Conservation (phyloP, 768 basidiomycete genomes). For the Pleurotus tuber-regium region DNA sequence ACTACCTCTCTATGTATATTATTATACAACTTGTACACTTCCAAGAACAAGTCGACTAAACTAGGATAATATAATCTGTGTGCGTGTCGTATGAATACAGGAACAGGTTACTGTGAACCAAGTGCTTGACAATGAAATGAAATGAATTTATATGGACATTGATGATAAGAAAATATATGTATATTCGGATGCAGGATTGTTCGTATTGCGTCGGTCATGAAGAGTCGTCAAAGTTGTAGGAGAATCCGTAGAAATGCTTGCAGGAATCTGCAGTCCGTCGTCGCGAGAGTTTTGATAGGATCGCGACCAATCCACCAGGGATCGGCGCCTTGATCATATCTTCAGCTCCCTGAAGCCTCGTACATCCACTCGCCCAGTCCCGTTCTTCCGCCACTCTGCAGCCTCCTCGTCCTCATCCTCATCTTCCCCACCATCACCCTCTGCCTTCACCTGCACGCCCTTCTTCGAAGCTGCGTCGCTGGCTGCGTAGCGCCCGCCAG, state of each 20-base stretch:
- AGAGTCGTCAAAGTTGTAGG: background rate
- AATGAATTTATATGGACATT: background rate
- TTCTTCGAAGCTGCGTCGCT: constrained; percentile 14
- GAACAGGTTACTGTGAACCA: no score
- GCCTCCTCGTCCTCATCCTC: constrained; percentile 28
- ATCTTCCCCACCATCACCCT: constrained; percentile 25
- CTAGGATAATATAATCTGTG: background rate
- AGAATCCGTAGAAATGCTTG: background rate
- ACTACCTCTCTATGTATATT: no score
- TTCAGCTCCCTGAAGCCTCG: constrained; percentile 76
- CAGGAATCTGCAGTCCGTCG: background rate
- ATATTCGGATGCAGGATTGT: background rate
- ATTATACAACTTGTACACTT: background rate
- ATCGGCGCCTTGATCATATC: constrained; percentile 36
- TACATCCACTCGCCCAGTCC: constrained; percentile 71
- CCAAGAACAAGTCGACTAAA: background rate
- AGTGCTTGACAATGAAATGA: background rate
- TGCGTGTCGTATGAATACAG: background rate
- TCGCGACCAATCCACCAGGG: constrained; percentile 1
- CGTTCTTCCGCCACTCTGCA: constrained; percentile 61
- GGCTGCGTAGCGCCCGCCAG: constrained; percentile 50
- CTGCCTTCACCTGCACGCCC: constrained; percentile 19
- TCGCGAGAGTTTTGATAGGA: no score
- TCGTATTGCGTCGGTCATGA: background rate
- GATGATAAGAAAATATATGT: background rate